phyloP scores from a whole-genome alignment of 2,329 filamentous ascomycete species.

The Diaporthe aspalathi region DNA sequence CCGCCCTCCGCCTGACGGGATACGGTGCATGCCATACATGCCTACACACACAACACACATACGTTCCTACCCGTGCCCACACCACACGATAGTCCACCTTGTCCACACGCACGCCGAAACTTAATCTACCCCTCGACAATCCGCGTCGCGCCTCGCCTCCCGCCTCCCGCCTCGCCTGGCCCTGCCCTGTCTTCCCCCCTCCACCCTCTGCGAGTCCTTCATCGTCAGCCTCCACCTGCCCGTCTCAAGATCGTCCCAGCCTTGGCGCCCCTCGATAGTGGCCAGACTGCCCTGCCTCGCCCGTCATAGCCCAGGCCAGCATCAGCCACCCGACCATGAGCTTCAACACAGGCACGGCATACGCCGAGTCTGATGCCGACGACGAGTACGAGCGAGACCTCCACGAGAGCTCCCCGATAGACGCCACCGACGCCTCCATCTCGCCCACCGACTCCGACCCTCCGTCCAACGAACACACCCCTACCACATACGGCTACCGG shows the following conservation, averaged over 20 bases:
- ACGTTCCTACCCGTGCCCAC: slow-evolving; percentile 17
- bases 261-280: slow-evolving; percentile 31
- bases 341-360: slow-evolving; percentile 75
- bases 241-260: slow-evolving; percentile 7
- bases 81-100: slow-evolving; percentile 13
- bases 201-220: slow-evolving; percentile 9
- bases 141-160: slow-evolving; percentile 4
- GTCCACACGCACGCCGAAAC: slow-evolving; percentile 1
- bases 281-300: slow-evolving; percentile 2
- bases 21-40: background rate
- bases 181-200: slow-evolving; percentile 3
- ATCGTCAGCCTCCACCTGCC: slow-evolving; percentile 18
- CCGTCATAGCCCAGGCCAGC: background rate
- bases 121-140: slow-evolving; percentile 22
- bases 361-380: slow-evolving; percentile 83
- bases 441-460: slow-evolving; percentile 80
- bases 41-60: background rate
- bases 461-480: slow-evolving; percentile 78
- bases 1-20: slow-evolving; percentile 25
- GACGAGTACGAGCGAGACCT: slow-evolving; percentile 85
- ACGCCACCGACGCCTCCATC: slow-evolving; percentile 73
- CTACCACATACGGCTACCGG: slow-evolving; percentile 79
- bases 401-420: slow-evolving; percentile 74
- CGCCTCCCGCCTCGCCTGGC: slow-evolving; percentile 4
- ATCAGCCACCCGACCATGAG: slow-evolving; percentile 57